Evolutionary conservation across 2,329 filamentous ascomycete species (phyloP), one percentile per base, ranked within the genome.

Genomic region (Ambrosiella xylebori): DNA sequence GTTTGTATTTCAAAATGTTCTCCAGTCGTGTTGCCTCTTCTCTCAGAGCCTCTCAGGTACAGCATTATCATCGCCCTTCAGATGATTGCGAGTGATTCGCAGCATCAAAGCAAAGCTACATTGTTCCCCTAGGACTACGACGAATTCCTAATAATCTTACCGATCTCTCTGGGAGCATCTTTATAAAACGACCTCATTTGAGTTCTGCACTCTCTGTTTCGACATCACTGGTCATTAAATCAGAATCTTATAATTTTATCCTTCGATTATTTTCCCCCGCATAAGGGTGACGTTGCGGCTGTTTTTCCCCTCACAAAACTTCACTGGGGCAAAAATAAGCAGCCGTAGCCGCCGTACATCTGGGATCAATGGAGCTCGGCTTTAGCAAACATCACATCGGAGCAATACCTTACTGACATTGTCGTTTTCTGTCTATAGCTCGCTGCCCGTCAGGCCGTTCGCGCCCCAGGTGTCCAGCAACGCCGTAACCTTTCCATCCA

Each of bases 401-500:
- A 59, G 49, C 40, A 56, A 15, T 50, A 9, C 36, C 17, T 54
- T 54, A 35, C 52, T 54, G 41, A 54, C 52, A 40, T 54, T 5
- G 37, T 17, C 17, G 17, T 7, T 36, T 54, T 57, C 57, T 37
- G 36, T 59, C 39, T 66, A 66, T 63, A 60, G 70, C 49, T 57
- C 59, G 59, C 57, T 54, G 56, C 54, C 65, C 69, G 74, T 56
- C 72, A 76, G 64, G 69, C 73, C 62, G 68, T 76, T 67, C 78
- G 79, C 64, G 76, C 86, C 74, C 79, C 82, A 67, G 71, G 79
- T 67, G 79, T 74, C 65, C 85, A 93, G 74, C 90, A 96, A 75
- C 81, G 79, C 74, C 82, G 93, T 76, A 84, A 86, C 69, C 81
- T 98, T 70, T 93, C 88, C 70, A 95, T 98, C 69, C 93, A 98